phyloP scores from a whole-genome alignment of 495 filamentous ascomycete genomes.

The Penicillium daleae region DNA sequence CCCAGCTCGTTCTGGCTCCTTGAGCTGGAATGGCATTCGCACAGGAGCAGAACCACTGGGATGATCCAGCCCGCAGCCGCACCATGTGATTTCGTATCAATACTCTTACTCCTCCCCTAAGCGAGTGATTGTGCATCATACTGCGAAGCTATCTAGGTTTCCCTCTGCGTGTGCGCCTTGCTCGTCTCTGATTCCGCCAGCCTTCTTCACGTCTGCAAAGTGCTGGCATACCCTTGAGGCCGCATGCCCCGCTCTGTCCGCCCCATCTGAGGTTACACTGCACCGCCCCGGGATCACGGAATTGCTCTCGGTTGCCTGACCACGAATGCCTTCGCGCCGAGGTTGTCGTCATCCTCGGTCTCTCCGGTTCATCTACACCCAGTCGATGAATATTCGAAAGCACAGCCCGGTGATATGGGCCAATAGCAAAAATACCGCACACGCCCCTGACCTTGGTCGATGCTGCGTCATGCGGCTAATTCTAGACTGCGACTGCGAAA shows the following conservation, averaged over 20 bases:
- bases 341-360: conserved; percentile 9
- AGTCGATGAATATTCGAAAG: conserved; percentile 8
- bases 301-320: neutral
- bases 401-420: neutral
- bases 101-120: conserved; percentile 21
- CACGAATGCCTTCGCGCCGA: neutral
- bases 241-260: conserved; percentile 11
- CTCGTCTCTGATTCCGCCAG: conserved; percentile 14
- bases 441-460: neutral
- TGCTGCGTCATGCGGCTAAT: conserved; percentile 1
- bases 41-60: conserved; percentile 23
- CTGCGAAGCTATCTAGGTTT: conserved; percentile 18
- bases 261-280: neutral
- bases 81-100: conserved; percentile 18
- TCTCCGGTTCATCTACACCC: conserved; percentile 10
- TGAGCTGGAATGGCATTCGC: conserved; percentile 17
- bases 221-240: conserved; percentile 8
- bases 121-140: conserved; percentile 1
- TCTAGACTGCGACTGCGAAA: conserved; percentile 5
- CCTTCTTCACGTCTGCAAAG: conserved; percentile 13
- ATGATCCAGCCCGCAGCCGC: conserved; percentile 20
- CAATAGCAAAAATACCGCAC: conserved; percentile 16
- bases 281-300: conserved; percentile 9
- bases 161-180: conserved; percentile 12
- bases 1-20: conserved; percentile 18